Base-by-base conservation (phyloP, 805 yeast species). In the Saturnispora bothae region DNA sequence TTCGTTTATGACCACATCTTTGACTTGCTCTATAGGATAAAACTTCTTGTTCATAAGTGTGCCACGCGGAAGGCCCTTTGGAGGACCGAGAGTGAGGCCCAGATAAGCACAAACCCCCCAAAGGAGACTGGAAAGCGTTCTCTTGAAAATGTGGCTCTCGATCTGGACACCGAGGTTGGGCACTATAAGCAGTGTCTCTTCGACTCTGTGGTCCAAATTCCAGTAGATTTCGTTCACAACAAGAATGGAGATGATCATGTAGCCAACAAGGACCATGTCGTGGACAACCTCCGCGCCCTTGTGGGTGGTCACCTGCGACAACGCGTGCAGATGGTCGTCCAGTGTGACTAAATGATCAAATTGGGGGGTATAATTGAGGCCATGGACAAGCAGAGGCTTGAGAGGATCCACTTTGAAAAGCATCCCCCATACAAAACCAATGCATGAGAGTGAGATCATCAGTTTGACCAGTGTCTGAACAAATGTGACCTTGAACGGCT, bases 1-100 rank as follows among this genome's bases (percentile, higher is more conserved):
- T 54, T 83, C 94, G 51, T 81, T 81, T 19, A 83, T 76, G 0
- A 80, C 71, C 9, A 83, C 54, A 53, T 82, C 89, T 4, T 71
- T 66, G 36, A 83, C 66, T 32, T 63, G 63, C 33, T 68, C 70
- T 28, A 65, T 57, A 0, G 86, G 79, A 9, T 79, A 66, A 52
- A 83, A 79, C 20, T 59, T 50, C 36, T 47, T 48, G 33, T 44
- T 43, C 9, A 47, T 8, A 10, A 7, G 10, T 10, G 10, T 10
- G 25, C 25, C 7, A 7, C 7, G 10, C 10, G 25, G 25, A 7
- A 8, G 25, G 25, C 25, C 10, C 10, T 22, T 10, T 10, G 10
- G 25, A 10, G 7, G 7, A 10, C 7, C 25, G 10, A 22, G 25
- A 22, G 10, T 22, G 10, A 22, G 25, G n/a, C n/a, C n/a, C n/a